Percentiles rank a stretch among this genome's conserved stretches.
Evolutionary conservation across 1,284 basidiomycete species (phyloP).

Genomic region (Stereum hirsutum): DNA sequence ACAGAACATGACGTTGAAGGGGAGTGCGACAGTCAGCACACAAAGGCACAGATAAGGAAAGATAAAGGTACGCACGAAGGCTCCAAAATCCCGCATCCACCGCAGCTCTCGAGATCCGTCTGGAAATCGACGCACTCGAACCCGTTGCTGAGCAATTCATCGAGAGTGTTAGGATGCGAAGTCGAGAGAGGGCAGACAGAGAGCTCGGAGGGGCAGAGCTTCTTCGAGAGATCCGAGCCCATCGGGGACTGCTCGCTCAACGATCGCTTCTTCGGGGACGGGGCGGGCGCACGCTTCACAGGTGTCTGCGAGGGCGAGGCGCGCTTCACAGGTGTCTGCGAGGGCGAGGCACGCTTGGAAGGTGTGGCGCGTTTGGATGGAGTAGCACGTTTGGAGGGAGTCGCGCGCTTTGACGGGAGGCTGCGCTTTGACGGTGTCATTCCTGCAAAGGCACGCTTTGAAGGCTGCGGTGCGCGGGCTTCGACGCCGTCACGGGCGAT

Average conservation of each 20-base stretch:
- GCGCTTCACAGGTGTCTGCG: slow-evolving; percentile 1
- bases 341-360: slow-evolving; percentile 3
- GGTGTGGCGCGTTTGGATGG: slow-evolving; percentile 3
- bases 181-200: slow-evolving; percentile 15
- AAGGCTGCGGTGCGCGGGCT: neutral
- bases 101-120: slow-evolving; percentile 21
- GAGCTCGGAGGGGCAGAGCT: slow-evolving; percentile 17
- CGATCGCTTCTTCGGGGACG: neutral
- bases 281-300: neutral
- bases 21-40: no score
- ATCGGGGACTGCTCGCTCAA: neutral
- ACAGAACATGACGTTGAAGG: no score
- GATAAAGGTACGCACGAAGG: slow-evolving; percentile 14
- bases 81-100: slow-evolving; percentile 21
- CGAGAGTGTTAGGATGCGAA: slow-evolving; percentile 4
- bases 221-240: neutral
- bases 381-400: neutral
- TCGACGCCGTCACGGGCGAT: neutral
- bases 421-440: no score
- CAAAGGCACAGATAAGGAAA: no score
- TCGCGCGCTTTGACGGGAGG: neutral
- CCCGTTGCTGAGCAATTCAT: slow-evolving; percentile 15
- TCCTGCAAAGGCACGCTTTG: slow-evolving; percentile 1
- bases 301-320: neutral
- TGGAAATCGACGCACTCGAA: slow-evolving; percentile 24